Percentiles rank a stretch among this genome's conserved stretches.
Conservation (phyloP, 2,329 filamentous ascomycete genomes). For the Arachnomyces sp. region DNA sequence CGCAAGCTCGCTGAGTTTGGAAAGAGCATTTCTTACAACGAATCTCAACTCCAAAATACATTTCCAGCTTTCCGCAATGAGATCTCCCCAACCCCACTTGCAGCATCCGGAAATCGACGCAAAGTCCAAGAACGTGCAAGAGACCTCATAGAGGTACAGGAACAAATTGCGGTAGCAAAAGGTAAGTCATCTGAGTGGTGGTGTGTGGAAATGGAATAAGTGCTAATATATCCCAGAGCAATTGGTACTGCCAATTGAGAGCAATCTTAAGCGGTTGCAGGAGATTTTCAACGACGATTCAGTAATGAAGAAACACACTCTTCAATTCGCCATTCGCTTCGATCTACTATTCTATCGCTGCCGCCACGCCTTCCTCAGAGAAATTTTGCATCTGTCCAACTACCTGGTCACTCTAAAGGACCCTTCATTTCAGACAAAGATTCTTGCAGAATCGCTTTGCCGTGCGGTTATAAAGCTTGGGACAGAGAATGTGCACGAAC, state of each 20-base stretch:
- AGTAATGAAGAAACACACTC: slow-evolving; percentile 18
- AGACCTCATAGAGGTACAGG: slow-evolving; percentile 14
- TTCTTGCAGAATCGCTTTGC: slow-evolving; percentile 13
- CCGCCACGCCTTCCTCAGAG: slow-evolving; percentile 13
- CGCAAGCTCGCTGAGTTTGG: slow-evolving; percentile 13
- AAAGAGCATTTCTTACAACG: slow-evolving; percentile 11
- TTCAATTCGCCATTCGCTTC: slow-evolving; percentile 17
- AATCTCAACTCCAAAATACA: slow-evolving; percentile 9
- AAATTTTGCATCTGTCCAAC: slow-evolving; percentile 13
- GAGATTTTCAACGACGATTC: slow-evolving; percentile 11
- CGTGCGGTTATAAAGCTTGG: slow-evolving; percentile 12
- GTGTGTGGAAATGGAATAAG: too few relatives aligned
- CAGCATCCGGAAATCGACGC: slow-evolving; percentile 14
- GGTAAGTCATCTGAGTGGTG: slow-evolving; percentile 3
- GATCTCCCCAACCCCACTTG: slow-evolving; percentile 19
- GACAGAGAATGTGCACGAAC: slow-evolving; percentile 6
- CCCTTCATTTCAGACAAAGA: slow-evolving; percentile 15
- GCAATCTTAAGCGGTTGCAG: slow-evolving; percentile 8
- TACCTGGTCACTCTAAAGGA: slow-evolving; percentile 12
- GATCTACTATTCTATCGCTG: slow-evolving; percentile 16
- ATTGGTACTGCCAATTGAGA: slow-evolving; percentile 14
- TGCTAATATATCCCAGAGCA: slow-evolving; percentile 6
- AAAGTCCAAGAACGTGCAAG: slow-evolving; percentile 15
- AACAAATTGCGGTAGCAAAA: slow-evolving; percentile 12
- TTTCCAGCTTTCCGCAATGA: slow-evolving; percentile 13